Base-by-base conservation (phyloP, 164 flowering plant species). In the Piper longum region DNA sequence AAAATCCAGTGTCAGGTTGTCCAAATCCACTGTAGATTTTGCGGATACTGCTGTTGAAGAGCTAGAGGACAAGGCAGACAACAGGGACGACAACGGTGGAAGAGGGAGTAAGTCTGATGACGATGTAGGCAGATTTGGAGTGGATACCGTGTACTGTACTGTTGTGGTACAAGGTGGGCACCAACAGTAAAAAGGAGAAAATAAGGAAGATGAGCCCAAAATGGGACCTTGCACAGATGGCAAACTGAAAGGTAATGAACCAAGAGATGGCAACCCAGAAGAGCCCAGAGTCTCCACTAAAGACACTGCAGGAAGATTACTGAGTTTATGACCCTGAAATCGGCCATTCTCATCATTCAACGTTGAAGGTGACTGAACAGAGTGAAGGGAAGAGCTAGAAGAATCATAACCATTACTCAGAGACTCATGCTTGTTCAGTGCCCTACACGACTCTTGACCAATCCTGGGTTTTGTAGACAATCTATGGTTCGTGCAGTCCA, bases 101-200 rank as follows among this genome's bases (percentile, higher is more conserved):
- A 85, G 75, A 14, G 75, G 60, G 11, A 75, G 62, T 61, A 85
- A 60, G 18, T 82, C 83, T 5, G 72, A 16, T 0, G 74, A 62
- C 48, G 78, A 65, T 4, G 67, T 16, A 1, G 86, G 80, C 54
- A 79, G 58, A 54, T 78, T 74, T 7, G 76, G 61, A 42, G 76
- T 56, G 13, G 75, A 63, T 5, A 69, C 55, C 9, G 85, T 67
- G 65, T 63, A 72, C 61, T 79, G 82, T 61, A 78, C 62, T 18
- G 77, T 62, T 62, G 96, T 74, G 61, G 76, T 61, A 19, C 70
- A 67, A 43, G 84, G 87, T 4, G 99, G 96, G 59, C 95, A 93
- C 95, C 87, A 85, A 70, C 96, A 88, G 68, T 88, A 87, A 65
- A 81, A 80, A 3, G 99, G 97, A 17, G 95, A 79, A 48, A 82